Conservation (phyloP, 2,329 filamentous ascomycete species). For the Colletotrichum chrysophilum region DNA sequence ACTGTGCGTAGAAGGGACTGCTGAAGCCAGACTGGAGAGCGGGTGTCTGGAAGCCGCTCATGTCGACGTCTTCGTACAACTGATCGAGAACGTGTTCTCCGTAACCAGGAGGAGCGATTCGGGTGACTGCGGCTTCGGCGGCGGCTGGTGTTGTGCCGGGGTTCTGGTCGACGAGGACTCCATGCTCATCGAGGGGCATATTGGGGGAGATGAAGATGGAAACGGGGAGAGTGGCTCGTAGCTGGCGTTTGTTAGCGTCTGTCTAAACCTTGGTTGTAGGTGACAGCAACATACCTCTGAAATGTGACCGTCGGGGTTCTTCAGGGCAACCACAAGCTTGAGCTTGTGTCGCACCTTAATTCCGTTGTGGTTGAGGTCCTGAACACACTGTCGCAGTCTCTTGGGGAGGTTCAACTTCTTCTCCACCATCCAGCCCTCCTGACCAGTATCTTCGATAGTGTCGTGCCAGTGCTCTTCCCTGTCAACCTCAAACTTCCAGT, state of each 20-base stretch:
- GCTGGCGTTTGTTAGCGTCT: constrained; percentile 44
- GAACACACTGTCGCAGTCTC: constrained; percentile 81
- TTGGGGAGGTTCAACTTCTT: constrained; percentile 76
- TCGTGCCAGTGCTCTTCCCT: constrained; percentile 71
- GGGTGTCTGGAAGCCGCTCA: constrained; percentile 81
- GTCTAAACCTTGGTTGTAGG: not conserved
- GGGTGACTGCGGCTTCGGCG: constrained; percentile 60
- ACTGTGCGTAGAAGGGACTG: constrained; percentile 77
- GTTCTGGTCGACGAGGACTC: constrained; percentile 73
- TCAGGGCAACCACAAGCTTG: constrained; percentile 86
- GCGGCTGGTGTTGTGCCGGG: constrained; percentile 51
- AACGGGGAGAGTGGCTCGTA: constrained; percentile 88
- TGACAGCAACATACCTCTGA: constrained; percentile 70
- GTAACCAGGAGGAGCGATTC: constrained; percentile 88
- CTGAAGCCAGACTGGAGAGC: constrained; percentile 74
- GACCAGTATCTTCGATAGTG: constrained; percentile 69
- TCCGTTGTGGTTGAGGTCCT: constrained; percentile 86
- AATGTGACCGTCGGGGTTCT: constrained; percentile 93
- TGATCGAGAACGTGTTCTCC: constrained; percentile 89
- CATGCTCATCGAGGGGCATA: constrained; percentile 85
- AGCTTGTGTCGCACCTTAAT: constrained; percentile 95
- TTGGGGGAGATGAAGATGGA: constrained; percentile 96
- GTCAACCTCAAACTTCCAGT: constrained; percentile 60
- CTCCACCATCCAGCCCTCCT: constrained; percentile 68
- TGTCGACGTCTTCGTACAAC: constrained; percentile 87